Evolutionary conservation across 192 early-diverging fungal genomes (phyloP).

Genomic region (Mortierella hygrophila): DNA sequence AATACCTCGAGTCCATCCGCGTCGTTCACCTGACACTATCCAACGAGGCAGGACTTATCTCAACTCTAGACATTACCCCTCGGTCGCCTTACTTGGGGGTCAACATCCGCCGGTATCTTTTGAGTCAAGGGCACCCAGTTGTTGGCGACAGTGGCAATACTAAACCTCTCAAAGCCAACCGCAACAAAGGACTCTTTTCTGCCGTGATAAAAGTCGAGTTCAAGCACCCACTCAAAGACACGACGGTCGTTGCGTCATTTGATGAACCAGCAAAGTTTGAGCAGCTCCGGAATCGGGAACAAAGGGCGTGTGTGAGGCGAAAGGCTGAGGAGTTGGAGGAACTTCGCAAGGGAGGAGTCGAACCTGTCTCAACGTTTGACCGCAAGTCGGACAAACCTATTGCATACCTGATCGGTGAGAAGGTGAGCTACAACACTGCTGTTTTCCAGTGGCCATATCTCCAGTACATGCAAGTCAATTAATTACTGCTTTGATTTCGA

Average conservation of each 20-base stretch:
- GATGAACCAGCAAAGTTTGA: conserved; percentile 69
- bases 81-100: conserved; percentile 51
- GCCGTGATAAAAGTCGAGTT: conserved; percentile 61
- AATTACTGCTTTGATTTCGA: no score
- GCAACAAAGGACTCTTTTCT: conserved; percentile 70
- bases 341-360: conserved; percentile 52
- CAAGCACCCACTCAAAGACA: conserved; percentile 39
- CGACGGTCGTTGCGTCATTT: conserved; percentile 26
- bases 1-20: conserved; percentile 23
- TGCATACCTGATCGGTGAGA: conserved; percentile 65
- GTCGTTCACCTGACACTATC: conserved; percentile 45
- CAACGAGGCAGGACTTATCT: conserved; percentile 53
- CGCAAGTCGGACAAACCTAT: conserved; percentile 55
- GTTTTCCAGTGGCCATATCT: not conserved
- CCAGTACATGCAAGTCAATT: not conserved
- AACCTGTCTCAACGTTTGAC: conserved; percentile 20
- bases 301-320: conserved; percentile 62
- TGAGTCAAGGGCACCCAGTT: conserved; percentile 60
- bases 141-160: conserved; percentile 70
- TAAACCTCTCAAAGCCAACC: conserved; percentile 63
- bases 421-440: conserved; percentile 39
- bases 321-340: conserved; percentile 58
- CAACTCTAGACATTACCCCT: conserved; percentile 45
- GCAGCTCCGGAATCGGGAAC: conserved; percentile 68
- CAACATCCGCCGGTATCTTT: conserved; percentile 66